Evolutionary conservation across 163 green algal genomes (phyloP).

Genomic region (Trebouxiophyceae sp.): DNA sequence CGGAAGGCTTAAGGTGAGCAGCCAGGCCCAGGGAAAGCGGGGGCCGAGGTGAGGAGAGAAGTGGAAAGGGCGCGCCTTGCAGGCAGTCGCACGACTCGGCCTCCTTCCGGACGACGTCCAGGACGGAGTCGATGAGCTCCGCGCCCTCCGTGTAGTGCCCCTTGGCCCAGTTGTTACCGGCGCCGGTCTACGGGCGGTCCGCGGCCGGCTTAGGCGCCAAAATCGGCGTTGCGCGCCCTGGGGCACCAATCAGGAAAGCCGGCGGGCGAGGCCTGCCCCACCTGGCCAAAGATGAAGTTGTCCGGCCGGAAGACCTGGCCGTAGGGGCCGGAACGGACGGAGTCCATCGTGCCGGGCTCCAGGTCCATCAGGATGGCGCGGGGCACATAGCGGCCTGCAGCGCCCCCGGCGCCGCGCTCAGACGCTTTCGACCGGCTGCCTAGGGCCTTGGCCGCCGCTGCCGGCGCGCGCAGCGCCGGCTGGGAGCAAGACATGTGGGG

Average conservation of each 20-base stretch:
- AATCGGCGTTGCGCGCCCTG: background rate
- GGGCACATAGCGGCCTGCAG: constrained; percentile 88
- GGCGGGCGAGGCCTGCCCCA: no score
- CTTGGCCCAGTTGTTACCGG: constrained; percentile 99
- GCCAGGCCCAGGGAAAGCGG: no score
- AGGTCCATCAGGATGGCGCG: constrained; percentile 95
- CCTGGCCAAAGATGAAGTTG: constrained; percentile 95
- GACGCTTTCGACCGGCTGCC: background rate
- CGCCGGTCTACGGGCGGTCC: constrained; percentile 70
- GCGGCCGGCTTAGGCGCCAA: background rate
- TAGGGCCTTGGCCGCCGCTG: background rate
- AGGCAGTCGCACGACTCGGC: constrained; percentile 90
- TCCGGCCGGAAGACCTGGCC: constrained; percentile 94
- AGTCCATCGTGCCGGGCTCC: constrained; percentile 98
- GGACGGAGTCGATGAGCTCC: constrained; percentile 95
- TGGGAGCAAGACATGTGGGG: no score
- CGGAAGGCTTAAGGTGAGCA: no score
- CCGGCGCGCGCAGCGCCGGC: no score
- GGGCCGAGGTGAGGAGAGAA: no score
- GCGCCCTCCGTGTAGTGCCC: constrained; percentile 99
- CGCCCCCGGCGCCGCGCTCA: background rate
- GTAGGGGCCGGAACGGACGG: constrained; percentile 83
- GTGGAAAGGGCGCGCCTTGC: constrained; percentile 48
- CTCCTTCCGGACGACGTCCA: constrained; percentile 97
- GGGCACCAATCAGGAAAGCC: background rate